Conservation (phyloP, 129 eudicot genomes). For the Rutidosis leptorrhynchoides region DNA sequence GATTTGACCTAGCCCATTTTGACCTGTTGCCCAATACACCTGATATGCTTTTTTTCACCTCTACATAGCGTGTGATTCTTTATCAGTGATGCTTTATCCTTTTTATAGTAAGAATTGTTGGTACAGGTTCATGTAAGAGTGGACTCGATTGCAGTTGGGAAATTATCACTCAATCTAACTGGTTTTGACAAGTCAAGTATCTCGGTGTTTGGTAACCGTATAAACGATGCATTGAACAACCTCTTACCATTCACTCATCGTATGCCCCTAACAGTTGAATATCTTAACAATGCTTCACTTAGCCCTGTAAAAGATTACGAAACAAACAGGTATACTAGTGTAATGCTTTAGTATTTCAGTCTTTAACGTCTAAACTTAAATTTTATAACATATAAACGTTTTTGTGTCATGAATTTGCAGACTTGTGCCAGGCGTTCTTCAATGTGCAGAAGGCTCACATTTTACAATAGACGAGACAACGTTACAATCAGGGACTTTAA, state of each 20-base stretch:
- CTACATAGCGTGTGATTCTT: not conserved
- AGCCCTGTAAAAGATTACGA: constrained; percentile 79
- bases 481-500: constrained; percentile 65
- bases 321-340: constrained; percentile 58
- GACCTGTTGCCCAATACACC: not conserved
- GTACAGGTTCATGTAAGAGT: constrained; percentile 53
- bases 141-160: constrained; percentile 70
- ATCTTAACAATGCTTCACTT: constrained; percentile 65
- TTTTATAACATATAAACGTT: constrained; percentile 4
- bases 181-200: constrained; percentile 57
- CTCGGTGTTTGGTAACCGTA: constrained; percentile 57
- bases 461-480: constrained; percentile 74
- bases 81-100: not conserved
- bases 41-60: not conserved
- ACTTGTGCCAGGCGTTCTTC: constrained; percentile 70
- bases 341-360: not conserved
- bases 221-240: constrained; percentile 46
- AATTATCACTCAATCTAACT: constrained; percentile 72
- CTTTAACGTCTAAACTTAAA: not conserved
- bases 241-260: constrained; percentile 64
- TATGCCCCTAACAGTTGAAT: constrained; percentile 61
- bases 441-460: constrained; percentile 89
- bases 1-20: not conserved
- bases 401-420: constrained; percentile 37
- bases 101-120: constrained; percentile 1